Evolutionary conservation across 305 asterid genomes (phyloP).

Genomic region (Stenogyne calaminthoides): DNA sequence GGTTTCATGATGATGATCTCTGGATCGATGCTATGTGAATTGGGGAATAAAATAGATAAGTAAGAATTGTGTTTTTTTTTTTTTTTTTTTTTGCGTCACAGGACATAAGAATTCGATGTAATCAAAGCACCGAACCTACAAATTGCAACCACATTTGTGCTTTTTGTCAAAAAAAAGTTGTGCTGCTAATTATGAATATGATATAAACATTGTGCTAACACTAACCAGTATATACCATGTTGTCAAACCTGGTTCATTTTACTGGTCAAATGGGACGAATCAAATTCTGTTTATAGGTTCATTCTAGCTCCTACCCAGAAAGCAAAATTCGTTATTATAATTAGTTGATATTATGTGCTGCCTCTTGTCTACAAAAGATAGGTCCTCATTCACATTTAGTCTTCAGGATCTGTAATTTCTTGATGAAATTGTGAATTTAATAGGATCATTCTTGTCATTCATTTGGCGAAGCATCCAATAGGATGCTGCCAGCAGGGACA

Average conservation of each 20-base stretch:
- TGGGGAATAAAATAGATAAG: too few species aligned
- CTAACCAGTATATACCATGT: neutral
- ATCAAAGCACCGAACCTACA: slow-evolving; percentile 10
- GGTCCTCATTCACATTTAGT: neutral
- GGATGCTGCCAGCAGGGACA: too few species aligned
- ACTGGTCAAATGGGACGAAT: neutral
- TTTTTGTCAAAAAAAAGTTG: neutral
- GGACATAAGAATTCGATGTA: neutral
- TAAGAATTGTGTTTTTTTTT: too few species aligned
- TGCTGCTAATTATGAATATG: neutral
- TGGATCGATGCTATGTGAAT: neutral
- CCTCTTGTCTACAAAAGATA: neutral
- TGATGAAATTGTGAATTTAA: neutral
- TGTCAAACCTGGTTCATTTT: neutral
- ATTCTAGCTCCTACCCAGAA: neutral
- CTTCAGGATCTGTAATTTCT: neutral
- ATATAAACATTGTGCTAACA: neutral
- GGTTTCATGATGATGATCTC: slow-evolving; percentile 7
- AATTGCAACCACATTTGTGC: neutral
- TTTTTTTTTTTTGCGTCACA: neutral
- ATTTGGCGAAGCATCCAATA: neutral
- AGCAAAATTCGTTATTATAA: neutral
- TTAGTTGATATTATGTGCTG: neutral
- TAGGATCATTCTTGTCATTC: neutral
- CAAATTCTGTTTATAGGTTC: neutral